Conservation (phyloP, 768 basidiomycete species). For the Hysterangium stoloniferum region DNA sequence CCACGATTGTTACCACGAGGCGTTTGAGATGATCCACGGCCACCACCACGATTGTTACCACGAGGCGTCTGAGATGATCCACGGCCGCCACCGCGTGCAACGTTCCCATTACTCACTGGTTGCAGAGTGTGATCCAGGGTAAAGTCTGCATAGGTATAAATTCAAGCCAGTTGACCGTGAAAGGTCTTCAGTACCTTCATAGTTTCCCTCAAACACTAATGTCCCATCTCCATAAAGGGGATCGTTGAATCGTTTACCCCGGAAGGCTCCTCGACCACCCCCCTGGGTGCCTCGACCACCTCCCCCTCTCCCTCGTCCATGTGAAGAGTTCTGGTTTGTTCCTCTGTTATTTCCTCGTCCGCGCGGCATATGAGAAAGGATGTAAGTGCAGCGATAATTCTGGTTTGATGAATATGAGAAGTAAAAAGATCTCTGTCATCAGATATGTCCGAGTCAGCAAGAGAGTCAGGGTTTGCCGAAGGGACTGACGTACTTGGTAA, state of each 20-base stretch:
- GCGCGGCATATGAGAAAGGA: slow-evolving; percentile 6
- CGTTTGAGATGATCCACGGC: neutral
- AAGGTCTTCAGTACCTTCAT: slow-evolving; percentile 1
- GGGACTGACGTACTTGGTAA: no score
- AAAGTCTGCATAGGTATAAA: slow-evolving; percentile 2
- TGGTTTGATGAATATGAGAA: no score
- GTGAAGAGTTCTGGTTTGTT: neutral
- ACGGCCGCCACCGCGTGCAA: neutral
- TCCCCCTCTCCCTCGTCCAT: slow-evolving; percentile 7
- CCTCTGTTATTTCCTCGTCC: slow-evolving; percentile 3
- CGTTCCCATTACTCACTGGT: neutral
- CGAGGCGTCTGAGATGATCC: neutral
- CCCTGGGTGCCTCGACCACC: neutral
- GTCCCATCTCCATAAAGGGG: neutral
- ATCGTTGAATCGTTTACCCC: neutral
- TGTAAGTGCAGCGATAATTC: no score
- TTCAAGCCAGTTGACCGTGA: neutral
- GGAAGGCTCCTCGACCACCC: neutral
- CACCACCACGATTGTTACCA: neutral
- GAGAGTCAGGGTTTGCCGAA: no score
- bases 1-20: neutral
- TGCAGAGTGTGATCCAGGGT: neutral
- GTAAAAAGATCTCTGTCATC: no score
- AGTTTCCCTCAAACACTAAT: slow-evolving; percentile 6
- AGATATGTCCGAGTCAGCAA: no score